Evolutionary conservation across 2,329 filamentous ascomycete species (phyloP), one percentile per base, ranked within the genome.

Genomic region (Diaporthe ilicicola): DNA sequence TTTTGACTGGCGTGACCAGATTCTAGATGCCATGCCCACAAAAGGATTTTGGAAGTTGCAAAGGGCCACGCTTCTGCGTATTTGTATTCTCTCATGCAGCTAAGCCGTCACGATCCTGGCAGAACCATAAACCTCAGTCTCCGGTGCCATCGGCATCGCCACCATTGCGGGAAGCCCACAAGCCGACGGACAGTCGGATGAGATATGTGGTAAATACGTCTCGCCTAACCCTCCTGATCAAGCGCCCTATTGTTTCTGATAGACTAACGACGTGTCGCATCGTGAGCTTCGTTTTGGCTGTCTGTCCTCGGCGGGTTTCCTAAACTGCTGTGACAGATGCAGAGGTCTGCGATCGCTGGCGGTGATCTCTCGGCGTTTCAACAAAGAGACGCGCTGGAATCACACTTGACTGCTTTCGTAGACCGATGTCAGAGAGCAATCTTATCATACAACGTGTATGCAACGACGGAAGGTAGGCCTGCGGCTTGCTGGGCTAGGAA

Each of bases 401-500:
- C 29, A 39, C 37, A 46, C 59, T 34, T 62, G 39, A 32, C 59
- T 62, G 27, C 27, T 62, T 62, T 24, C 42, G 59, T 62, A 48
- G 42, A 62, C 59, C 59, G 59, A 48, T 15, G 42, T 32, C 44
- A 46, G 42, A 12, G 42, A 37, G 12, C 10, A 62, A 3, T 5
- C 10, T 6, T 24, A 32, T 46, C 39, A 22, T 32, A 61, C 17
- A 19, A 61, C 19, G 22, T 29, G 19, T 48, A 17, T 34, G 27
- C 8, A 32, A 46, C 10, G n/a, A 19, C 12, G 3, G 3, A 17
- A 3, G 10, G 44, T 15, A 34, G 48, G 59, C 59, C 19, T 17
- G 27, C 27, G 42, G 24, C 42, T 27, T 4, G 15, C 9, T 22
- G 9, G 24, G 12, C 19, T 7, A 7, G 17, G 27, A 46, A 34